These are phyloP conservation scores for Saturnispora quitensis DNA, from an alignment of 805 yeast genomes.

Conservation along the genomic window DNA sequence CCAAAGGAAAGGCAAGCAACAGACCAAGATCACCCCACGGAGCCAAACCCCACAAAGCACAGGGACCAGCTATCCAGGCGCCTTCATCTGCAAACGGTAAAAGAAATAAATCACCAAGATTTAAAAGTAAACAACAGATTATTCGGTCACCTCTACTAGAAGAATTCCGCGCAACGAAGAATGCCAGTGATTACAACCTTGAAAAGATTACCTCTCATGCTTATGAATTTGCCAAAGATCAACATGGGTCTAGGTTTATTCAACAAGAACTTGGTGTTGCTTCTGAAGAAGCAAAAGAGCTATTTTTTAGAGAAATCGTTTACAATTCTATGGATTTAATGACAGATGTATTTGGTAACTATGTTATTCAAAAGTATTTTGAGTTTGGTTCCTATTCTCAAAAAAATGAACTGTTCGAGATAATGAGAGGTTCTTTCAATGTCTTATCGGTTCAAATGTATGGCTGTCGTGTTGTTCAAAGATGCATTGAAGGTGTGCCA, in stretches of 20 bases:
- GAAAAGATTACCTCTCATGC: conserved; percentile 80
- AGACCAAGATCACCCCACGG: conserved; percentile 5
- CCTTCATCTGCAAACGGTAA: conserved; percentile 5
- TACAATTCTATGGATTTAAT: conserved; percentile 66
- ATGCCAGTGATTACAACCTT: conserved; percentile 45
- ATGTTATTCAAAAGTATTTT: conserved; percentile 89
- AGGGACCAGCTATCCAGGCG: not conserved
- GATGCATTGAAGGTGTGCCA: conserved; percentile 71
- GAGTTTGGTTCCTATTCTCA: conserved; percentile 73
- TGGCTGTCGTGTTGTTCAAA: conserved; percentile 95
- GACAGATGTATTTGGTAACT: conserved; percentile 97
- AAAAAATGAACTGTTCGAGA: conserved; percentile 53
- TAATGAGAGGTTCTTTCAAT: conserved; percentile 68
- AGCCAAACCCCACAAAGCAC: not conserved
- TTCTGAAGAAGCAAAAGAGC: conserved; percentile 60
- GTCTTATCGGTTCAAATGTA: conserved; percentile 86
- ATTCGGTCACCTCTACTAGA: conserved; percentile 75
- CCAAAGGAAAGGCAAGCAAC: not conserved
- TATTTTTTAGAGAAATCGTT: conserved; percentile 75
- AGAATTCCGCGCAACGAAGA: conserved; percentile 63
- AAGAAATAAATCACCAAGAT: conserved; percentile 18
- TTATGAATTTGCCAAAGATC: conserved; percentile 88
- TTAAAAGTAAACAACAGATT: conserved; percentile 34
- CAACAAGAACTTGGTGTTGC: conserved; percentile 76
- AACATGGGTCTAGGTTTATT: conserved; percentile 93